Conservation (phyloP, 169 alveolate genomes). For the Cryptosporidium viatorum region DNA sequence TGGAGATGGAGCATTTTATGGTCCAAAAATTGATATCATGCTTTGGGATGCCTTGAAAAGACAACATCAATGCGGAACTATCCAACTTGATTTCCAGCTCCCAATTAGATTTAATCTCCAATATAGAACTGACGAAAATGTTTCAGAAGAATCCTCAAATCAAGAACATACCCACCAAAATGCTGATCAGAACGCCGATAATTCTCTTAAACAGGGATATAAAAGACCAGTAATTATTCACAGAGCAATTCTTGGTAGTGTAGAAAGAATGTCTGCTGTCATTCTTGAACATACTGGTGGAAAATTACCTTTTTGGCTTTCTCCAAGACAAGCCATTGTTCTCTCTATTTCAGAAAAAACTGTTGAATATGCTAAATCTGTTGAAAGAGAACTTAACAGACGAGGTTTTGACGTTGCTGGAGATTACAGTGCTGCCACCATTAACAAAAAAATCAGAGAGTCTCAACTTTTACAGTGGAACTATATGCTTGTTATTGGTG, state of each 20-base stretch:
- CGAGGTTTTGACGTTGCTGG: conserved; percentile 93
- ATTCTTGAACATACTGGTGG: conserved; percentile 97
- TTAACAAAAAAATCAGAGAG: conserved; percentile 95
- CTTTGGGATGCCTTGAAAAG: conserved; percentile 96
- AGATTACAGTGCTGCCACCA: conserved; percentile 91
- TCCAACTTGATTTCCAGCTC: conserved; percentile 97
- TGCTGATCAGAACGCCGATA: conserved; percentile 48
- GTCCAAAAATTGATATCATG: conserved; percentile 98
- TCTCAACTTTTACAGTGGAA: conserved; percentile 95
- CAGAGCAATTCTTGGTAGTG: conserved; percentile 98
- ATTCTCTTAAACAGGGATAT: conserved; percentile 87
- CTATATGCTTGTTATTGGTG: conserved; percentile 96
- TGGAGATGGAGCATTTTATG: conserved; percentile 99
- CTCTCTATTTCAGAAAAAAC: conserved; percentile 93
- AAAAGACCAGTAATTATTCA: conserved; percentile 98
- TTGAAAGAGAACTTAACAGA: conserved; percentile 81
- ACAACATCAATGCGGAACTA: conserved; percentile 98
- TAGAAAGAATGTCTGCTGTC: conserved; percentile 96
- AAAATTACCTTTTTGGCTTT: conserved; percentile 98
- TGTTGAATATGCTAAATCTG: conserved; percentile 90
- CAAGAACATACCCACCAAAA: conserved; percentile 32
- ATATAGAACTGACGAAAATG: conserved; percentile 92
- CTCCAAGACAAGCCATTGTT: conserved; percentile 96
- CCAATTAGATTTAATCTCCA: conserved; percentile 97
- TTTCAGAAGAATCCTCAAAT: conserved; percentile 16